A percentile compares a stretch with the other conserved stretches of the same genome.
phyloP scores from a whole-genome alignment of 306 rosid species.

The Pueraria montana region DNA sequence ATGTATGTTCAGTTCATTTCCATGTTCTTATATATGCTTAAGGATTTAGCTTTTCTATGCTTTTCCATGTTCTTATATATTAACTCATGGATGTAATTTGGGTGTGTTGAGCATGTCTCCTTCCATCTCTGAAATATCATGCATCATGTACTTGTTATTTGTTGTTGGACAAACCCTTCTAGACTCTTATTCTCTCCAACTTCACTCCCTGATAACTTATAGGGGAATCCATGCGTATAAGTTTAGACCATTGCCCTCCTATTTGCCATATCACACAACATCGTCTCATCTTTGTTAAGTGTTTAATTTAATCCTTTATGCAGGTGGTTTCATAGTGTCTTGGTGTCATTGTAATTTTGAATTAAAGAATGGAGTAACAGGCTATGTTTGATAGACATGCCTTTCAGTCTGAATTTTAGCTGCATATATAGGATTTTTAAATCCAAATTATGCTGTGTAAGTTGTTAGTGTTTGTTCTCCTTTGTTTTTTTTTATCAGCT shows the following conservation, averaged over 20 bases:
- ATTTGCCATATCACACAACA: not conserved
- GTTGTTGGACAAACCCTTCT: constrained; percentile 33
- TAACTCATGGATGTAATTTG: constrained; percentile 23
- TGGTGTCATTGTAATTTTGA: not conserved
- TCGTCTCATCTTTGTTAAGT: not conserved
- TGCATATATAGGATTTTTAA: not conserved
- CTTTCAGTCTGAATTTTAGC: not conserved
- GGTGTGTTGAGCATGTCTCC: not conserved
- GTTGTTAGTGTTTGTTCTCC: too few relatives aligned
- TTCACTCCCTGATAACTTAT: constrained; percentile 11
- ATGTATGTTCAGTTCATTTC: not conserved
- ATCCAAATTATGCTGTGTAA: not conserved
- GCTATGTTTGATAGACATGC: not conserved
- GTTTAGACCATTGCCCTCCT: not conserved
- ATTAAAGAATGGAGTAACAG: constrained; percentile 6
- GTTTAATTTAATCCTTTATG: constrained; percentile 30
- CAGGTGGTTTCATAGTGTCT: not conserved
- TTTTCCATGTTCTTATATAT: constrained; percentile 21
- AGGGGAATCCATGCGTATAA: not conserved
- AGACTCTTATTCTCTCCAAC: constrained; percentile 1
- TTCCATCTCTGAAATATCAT: constrained; percentile 9
- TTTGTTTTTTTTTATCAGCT: too few relatives aligned
- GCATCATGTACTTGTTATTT: constrained; percentile 28
- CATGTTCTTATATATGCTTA: constrained; percentile 19
- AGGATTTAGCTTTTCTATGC: constrained; percentile 3